Evolutionary conservation across 176 grass and related monocot species (phyloP).

Genomic region (Ensete glaucum): DNA sequence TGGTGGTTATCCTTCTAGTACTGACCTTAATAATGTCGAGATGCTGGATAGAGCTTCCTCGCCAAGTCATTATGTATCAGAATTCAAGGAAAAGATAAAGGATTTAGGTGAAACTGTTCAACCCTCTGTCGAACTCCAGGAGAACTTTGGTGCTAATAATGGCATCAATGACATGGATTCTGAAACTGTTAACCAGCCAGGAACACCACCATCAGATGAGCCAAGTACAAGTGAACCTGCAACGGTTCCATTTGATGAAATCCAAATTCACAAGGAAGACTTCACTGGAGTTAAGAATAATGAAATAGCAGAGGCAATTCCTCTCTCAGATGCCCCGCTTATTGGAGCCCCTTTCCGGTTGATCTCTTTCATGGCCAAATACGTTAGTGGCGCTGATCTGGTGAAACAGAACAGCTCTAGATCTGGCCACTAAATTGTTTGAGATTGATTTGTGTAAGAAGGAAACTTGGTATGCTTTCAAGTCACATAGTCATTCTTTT

Average conservation of each 20-base stretch:
- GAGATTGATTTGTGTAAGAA: slow-evolving; percentile 15
- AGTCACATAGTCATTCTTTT: neutral
- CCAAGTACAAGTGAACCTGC: slow-evolving; percentile 40
- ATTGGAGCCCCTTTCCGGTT: slow-evolving; percentile 79
- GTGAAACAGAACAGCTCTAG: slow-evolving; percentile 32
- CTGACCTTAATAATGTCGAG: slow-evolving; percentile 24
- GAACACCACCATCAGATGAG: slow-evolving; percentile 29
- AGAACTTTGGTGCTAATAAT: slow-evolving; percentile 8
- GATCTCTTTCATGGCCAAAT: slow-evolving; percentile 89
- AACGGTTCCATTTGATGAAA: slow-evolving; percentile 55
- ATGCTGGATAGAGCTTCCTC: slow-evolving; percentile 14
- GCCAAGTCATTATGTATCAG: slow-evolving; percentile 33
- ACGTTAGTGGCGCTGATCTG: slow-evolving; percentile 82
- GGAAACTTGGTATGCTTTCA: neutral
- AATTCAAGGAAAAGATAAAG: slow-evolving; percentile 13
- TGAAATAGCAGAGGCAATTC: slow-evolving; percentile 26
- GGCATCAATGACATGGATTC: slow-evolving; percentile 9
- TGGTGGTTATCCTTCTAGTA: slow-evolving; percentile 14
- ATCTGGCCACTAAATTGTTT: slow-evolving; percentile 1
- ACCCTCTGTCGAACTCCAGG: neutral
- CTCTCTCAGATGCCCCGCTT: slow-evolving; percentile 74
- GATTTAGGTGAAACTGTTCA: neutral
- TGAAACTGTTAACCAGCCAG: slow-evolving; percentile 30
- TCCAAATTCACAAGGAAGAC: slow-evolving; percentile 53
- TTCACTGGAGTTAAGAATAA: slow-evolving; percentile 18